Conservation (phyloP, 1,284 basidiomycete species). For the Puccinia hordei region DNA sequence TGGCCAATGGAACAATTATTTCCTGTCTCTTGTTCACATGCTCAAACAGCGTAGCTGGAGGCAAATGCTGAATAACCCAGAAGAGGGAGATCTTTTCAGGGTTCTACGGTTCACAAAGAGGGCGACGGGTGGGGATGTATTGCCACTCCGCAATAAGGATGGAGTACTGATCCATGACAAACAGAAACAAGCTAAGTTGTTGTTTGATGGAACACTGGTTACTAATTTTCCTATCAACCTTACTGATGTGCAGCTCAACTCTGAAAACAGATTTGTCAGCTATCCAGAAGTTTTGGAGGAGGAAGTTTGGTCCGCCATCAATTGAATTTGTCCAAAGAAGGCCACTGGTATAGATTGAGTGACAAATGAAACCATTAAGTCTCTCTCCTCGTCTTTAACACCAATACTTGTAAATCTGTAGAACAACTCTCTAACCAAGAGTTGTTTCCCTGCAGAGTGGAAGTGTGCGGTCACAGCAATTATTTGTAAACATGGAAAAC, state of each 20-base stretch:
- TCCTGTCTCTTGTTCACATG: background rate
- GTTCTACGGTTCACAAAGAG: background rate
- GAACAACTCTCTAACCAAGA: background rate
- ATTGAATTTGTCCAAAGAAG: background rate
- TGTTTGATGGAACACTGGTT: background rate
- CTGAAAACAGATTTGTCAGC: background rate
- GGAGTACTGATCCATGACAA: background rate
- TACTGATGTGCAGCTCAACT: background rate
- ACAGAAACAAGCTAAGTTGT: background rate
- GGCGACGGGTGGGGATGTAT: background rate
- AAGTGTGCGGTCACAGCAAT: background rate
- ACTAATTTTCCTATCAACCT: background rate
- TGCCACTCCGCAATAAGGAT: background rate
- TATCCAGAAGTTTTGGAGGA: background rate
- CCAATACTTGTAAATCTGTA: background rate
- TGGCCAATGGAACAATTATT: background rate
- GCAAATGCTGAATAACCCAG: background rate
- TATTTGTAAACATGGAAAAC: background rate
- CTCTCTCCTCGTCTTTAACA: background rate
- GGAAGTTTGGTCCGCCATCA: background rate
- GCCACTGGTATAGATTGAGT: background rate
- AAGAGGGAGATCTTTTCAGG: background rate
- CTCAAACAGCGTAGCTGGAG: background rate
- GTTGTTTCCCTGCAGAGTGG: background rate
- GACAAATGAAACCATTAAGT: background rate